Base-by-base conservation (phyloP, 371 early-diverging fungal species). In the Ecytonucleospora hepatopenaei region DNA sequence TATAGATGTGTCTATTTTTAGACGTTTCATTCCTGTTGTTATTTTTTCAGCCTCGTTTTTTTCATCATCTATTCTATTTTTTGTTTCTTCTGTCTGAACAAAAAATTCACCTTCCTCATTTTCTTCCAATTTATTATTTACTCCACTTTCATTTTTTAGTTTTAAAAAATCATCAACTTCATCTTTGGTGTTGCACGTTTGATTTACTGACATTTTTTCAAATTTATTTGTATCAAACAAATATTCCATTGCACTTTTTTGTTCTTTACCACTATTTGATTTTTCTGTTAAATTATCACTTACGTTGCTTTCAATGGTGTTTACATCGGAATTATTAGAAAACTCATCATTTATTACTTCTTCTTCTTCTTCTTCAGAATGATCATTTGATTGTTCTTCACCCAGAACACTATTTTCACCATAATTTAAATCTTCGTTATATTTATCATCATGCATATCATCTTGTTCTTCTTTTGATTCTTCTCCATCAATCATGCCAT, bases 61-160 rank as follows among this genome's bases (percentile, higher is more conserved):
- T 59, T 69, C 72, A 28, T 59, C 56, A 1, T 71, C 69, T 48
- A 75, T 71, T 17, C 69, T 69, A n/a, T 60, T 59, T 47, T 61
- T 27, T n/a, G 71, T 57, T 48, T 54, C 76, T 27, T 64, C 53
- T 35, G 66, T 59, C 54, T 73, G 63, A 27, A 62, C 67, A n/a
- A 68, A 48, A 16, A 30, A 21, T 32, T 69, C 69, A 15, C 57
- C 57, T 28, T 65, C 58, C 27, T 48, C 62, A 33, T 73, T 73
- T 64, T 8, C 40, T 40, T 40, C 40, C 40, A 40, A 40, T 40
- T 12, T 12, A 40, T 40, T n/a, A 40, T 40, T 40, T 40, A n/a
- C n/a, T 40, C 40, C 40, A 40, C 8, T 40, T 40, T 40, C 40
- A 12, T 8, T n/a, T 40, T 8, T n/a, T 12, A 40, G 8, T 40